A percentile compares a stretch with the other conserved stretches of the same genome.
Conservation (phyloP, 129 eudicot species). For the Scalesia atractyloides region DNA sequence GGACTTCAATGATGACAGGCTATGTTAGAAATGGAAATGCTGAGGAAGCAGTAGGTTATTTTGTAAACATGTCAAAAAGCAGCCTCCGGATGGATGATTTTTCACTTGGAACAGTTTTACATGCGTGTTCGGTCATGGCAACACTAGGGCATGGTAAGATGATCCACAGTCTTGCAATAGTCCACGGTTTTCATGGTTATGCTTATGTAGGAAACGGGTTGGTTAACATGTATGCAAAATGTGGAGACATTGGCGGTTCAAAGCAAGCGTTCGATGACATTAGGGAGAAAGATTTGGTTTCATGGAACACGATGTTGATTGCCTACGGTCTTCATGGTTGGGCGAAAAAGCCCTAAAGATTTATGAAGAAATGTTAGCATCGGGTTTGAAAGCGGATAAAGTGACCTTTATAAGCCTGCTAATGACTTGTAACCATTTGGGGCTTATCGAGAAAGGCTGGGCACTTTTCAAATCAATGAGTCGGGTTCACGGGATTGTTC, state of each 20-base stretch:
- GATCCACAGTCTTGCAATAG: conserved; percentile 54
- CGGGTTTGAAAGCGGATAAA: conserved; percentile 58
- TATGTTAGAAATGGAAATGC: conserved; percentile 61
- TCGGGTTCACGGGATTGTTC: conserved; percentile 45
- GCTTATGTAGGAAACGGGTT: conserved; percentile 74
- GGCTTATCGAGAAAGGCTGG: conserved; percentile 52
- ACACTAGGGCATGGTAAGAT: conserved; percentile 64
- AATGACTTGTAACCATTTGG: conserved; percentile 86
- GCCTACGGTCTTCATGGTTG: conserved; percentile 71
- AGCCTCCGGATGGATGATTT: conserved; percentile 53
- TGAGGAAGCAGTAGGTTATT: conserved; percentile 50
- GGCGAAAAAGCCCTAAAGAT: conserved; percentile 47
- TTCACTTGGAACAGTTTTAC: conserved; percentile 71
- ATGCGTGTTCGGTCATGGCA: conserved; percentile 68
- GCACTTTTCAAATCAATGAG: conserved; percentile 52
- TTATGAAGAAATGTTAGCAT: conserved; percentile 47
- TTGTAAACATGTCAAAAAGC: conserved; percentile 42
- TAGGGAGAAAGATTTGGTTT: conserved; percentile 51
- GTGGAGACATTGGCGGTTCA: conserved; percentile 64
- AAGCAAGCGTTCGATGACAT: conserved; percentile 52
- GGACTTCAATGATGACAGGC: conserved; percentile 81
- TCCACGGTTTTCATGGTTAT: conserved; percentile 46
- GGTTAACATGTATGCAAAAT: conserved; percentile 86
- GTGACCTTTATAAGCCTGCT: conserved; percentile 73
- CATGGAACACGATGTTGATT: conserved; percentile 79